These are phyloP conservation scores for Lactarius hatsudake DNA, from an alignment of 768 basidiomycete species.

Conservation along the genomic window DNA sequence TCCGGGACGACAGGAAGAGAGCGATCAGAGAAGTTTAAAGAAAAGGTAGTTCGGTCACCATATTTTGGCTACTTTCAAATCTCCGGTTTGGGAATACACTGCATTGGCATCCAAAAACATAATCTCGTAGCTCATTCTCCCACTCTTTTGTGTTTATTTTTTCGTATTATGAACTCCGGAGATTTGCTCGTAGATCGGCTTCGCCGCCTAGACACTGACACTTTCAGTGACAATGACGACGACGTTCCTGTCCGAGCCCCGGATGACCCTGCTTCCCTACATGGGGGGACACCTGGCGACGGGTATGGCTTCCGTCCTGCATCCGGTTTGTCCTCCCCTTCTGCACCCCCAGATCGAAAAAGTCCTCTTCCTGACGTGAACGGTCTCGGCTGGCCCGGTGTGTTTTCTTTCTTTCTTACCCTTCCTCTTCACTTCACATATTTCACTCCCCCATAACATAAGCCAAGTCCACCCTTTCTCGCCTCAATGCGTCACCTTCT, in stretches of 20 bases:
- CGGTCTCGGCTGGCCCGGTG: constrained; percentile 94
- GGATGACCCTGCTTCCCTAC: neutral
- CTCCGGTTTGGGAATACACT: constrained; percentile 15
- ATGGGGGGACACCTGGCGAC: constrained; percentile 43
- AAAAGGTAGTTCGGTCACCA: constrained; percentile 16
- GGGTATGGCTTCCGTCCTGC: constrained; percentile 79
- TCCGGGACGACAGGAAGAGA: constrained; percentile 7
- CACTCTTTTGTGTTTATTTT: neutral
- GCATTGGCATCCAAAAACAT: neutral
- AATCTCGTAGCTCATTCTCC: neutral
- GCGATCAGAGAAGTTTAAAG: constrained; percentile 19
- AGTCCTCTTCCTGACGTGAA: constrained; percentile 51
- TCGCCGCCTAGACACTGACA: constrained; percentile 10
- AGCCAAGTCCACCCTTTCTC: constrained; percentile 89
- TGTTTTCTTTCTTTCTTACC: constrained; percentile 28
- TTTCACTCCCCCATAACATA: constrained; percentile 12
- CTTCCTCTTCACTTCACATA: constrained; percentile 22
- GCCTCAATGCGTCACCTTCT: constrained; percentile 74
- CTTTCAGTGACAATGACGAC: neutral
- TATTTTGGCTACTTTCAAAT: constrained; percentile 21
- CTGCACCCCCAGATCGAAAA: constrained; percentile 32
- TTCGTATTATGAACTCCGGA: constrained; percentile 6
- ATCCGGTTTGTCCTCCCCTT: constrained; percentile 67
- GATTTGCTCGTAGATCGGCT: constrained; percentile 21
- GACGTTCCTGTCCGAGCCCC: constrained; percentile 2